Evolutionary conservation across 2,329 filamentous ascomycete genomes (phyloP), one percentile per base, ranked within the genome.

Genomic region (Xylariaceae sp.): DNA sequence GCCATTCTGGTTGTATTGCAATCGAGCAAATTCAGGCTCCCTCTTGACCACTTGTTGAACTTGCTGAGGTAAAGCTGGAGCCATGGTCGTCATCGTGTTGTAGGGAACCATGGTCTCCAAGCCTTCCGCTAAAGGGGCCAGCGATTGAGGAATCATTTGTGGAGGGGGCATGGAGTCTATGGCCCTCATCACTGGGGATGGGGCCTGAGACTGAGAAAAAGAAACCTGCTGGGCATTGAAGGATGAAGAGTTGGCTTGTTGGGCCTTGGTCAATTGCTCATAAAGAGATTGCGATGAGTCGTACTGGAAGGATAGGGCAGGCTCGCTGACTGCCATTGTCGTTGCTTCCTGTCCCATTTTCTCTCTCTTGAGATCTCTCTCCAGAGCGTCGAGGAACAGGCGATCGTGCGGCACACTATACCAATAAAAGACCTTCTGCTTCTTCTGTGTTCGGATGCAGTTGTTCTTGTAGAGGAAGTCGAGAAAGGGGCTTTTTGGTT

Each of bases 381-480:
- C 93, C 59, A 98, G 76, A 32, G 93, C 93, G 73, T 98, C 93
- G 57, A 98, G 84, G 72, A 98, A 98, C 41, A 98, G 82, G 44
- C 93, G 83, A 70, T 98, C 93, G 67, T 98, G 93, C 1, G 93
- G 93, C 38, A 98, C 93, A 73, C 91, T 96, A 73, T 97, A 98
- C 93, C 93, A 98, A 74, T 97, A 98, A 65, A 98, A 98, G 55
- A 98, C 93, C 77, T 98, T 98, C 66, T 98, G 93, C 79, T 98
- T 98, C 83, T 98, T 98, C 71, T 98, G 93, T 29, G 93, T 98
- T 59, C 93, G 85, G 60, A 98, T 98, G 79, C 93, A 98, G 76
- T 98, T 98, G 80, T 98, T 98, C 80, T 98, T 98, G 82, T 98
- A 98, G 36, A 98, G 78, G 68, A 97, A 98, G 70, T 98, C 93